Evolutionary conservation across 805 yeast genomes (phyloP).

Genomic region (Monosporozyma aerobia): DNA sequence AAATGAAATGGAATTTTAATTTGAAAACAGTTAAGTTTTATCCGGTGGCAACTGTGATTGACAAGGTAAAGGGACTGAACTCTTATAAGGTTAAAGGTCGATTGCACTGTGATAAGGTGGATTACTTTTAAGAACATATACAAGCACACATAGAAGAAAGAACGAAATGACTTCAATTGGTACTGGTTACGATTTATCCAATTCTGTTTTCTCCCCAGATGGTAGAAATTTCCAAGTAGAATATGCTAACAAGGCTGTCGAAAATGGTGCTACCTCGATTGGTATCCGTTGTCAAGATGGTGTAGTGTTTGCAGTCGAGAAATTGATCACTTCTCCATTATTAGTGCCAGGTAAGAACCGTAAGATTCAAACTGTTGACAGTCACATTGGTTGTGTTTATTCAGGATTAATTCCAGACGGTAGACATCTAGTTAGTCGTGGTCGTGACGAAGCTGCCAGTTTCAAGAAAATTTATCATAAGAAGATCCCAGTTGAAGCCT

Average conservation of each 20-base stretch:
- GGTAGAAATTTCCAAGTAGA: conserved; percentile 97
- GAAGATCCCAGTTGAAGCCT: conserved; percentile 68
- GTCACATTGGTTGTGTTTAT: conserved; percentile 89
- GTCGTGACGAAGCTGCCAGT: conserved; percentile 79
- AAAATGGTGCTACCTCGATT: conserved; percentile 90
- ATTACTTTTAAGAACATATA: not conserved
- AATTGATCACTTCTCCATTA: conserved; percentile 75
- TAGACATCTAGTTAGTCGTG: conserved; percentile 82
- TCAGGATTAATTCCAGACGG: conserved; percentile 97
- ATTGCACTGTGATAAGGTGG: not conserved
- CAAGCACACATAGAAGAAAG: not conserved
- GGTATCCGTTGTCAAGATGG: conserved; percentile 93
- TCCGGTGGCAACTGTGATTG: not conserved
- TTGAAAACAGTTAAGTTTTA: not conserved
- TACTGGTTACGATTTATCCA: conserved; percentile 96
- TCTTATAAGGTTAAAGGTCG: not conserved
- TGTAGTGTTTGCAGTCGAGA: conserved; percentile 95
- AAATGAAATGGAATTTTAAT: not conserved
- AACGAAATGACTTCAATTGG: conserved; percentile 76
- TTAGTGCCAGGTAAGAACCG: conserved; percentile 83
- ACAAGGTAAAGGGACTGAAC: not conserved
- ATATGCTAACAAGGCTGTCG: conserved; percentile 95
- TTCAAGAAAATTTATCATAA: conserved; percentile 71
- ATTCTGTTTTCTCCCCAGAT: conserved; percentile 83
- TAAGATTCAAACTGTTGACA: conserved; percentile 86